Base-by-base conservation (phyloP, 768 basidiomycete species). In the Tricholoma sp. region DNA sequence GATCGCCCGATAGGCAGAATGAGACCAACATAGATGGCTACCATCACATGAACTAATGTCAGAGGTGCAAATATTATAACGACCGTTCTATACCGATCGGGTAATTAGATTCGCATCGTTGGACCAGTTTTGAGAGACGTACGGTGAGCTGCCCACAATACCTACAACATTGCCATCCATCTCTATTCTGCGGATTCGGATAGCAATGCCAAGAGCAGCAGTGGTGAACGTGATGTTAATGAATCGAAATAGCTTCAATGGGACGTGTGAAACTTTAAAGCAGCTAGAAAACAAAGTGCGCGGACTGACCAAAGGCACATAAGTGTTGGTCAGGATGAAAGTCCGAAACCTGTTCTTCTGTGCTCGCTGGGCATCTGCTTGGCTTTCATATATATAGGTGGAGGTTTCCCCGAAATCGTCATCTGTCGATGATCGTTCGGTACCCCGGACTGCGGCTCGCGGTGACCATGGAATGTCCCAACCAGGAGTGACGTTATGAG, bases 1-100 rank as follows among this genome's bases (percentile, higher is more conserved):
- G 12, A 32, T 17, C 31, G n/a, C 33, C 12, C 6, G 31, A 59
- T 45, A 29, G 44, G 54, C 12, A 54, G 8, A 34, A 54, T 33
- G 39, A 34, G 8, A 72, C 89, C 59, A 68, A 93, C 90, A 71
- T 95, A 94, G 62, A 94, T 84, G 44, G 91, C 88, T 50, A 80
- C 72, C 78, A 94, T 85, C 62, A 95, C 91, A 76, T 94, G 91
- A 8, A 89, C 76, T 24, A 94, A 76, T 10, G 93, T 91, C 57
- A 91, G 67, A 1, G 91, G 86, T 6, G 90, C 86, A 69, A 94
- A 92, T 56, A 94, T 87, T 65, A 95, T 88, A 58, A 92, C 85
- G 20, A 94, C 79, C 10, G 85, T 87, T 24, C 91, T 91, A 37
- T 24, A 24, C 24, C 15, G 4, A 20, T 32, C 6, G 33, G 55